phyloP scores from a whole-genome alignment of 805 yeast genomes.

The Soucietia sequanensis region DNA sequence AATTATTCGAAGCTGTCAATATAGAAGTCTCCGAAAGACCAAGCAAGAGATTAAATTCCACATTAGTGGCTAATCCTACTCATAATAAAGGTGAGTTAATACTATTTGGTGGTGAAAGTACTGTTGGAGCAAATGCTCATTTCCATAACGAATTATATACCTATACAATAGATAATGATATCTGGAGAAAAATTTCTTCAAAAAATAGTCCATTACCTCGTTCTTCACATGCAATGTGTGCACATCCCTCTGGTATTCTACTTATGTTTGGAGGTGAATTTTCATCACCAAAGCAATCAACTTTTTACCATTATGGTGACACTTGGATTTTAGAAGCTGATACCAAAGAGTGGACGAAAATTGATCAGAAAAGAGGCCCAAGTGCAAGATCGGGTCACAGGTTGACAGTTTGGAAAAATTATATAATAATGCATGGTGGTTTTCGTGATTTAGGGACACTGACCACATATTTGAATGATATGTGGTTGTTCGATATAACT shows the following conservation, averaged over 20 bases:
- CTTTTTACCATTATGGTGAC: constrained; percentile 95
- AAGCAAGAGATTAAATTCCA: constrained; percentile 65
- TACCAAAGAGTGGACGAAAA: constrained; percentile 85
- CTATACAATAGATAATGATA: constrained; percentile 72
- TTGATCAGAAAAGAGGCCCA: constrained; percentile 71
- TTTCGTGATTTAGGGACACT: constrained; percentile 85
- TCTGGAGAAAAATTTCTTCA: constrained; percentile 77
- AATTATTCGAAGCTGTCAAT: constrained; percentile 67
- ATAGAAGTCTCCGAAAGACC: constrained; percentile 63
- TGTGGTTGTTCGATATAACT: constrained; percentile 91
- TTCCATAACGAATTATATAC: constrained; percentile 81
- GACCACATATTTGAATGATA: constrained; percentile 78
- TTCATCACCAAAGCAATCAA: constrained; percentile 91
- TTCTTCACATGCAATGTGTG: constrained; percentile 90
- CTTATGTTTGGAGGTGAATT: constrained; percentile 95
- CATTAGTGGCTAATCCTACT: constrained; percentile 71
- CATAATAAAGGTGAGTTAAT: constrained; percentile 76
- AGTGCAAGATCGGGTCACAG: constrained; percentile 90
- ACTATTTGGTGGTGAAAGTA: constrained; percentile 86
- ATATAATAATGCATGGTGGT: constrained; percentile 83
- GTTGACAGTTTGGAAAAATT: constrained; percentile 89
- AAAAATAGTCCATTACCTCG: constrained; percentile 90
- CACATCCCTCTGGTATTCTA: constrained; percentile 86
- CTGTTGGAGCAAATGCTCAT: constrained; percentile 49
- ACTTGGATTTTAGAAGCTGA: constrained; percentile 90